Evolutionary conservation across 208 protist genomes (phyloP).

Genomic region (Leishmania arabica): DNA sequence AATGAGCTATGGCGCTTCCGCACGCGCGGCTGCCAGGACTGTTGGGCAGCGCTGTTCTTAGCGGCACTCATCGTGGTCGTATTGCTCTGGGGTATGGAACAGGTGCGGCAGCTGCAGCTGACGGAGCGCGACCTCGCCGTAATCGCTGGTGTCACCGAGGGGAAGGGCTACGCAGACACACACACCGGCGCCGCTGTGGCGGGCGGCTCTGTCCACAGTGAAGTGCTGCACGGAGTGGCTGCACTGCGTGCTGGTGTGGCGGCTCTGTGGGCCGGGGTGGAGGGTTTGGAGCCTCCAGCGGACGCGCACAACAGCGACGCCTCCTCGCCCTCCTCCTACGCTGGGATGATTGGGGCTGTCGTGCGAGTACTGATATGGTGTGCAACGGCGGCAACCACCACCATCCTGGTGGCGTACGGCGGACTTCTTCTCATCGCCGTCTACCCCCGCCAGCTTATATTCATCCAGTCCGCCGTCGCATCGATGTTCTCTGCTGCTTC

Average conservation of each 20-base stretch:
- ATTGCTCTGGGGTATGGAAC: conserved; percentile 39
- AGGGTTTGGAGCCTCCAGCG: background rate
- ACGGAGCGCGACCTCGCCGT: conserved; percentile 30
- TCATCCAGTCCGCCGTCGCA: conserved; percentile 24
- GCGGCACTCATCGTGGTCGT: conserved; percentile 29
- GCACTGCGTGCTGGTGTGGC: conserved; percentile 25
- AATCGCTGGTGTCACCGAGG: conserved; percentile 20
- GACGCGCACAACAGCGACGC: background rate
- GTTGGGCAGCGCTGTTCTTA: conserved; percentile 59
- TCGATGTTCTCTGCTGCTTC: conserved; percentile 31
- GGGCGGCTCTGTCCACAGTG: background rate
- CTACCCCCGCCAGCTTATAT: conserved; percentile 34
- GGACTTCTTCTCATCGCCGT: conserved; percentile 29
- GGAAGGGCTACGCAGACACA: conserved; percentile 5
- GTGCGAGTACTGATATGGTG: conserved; percentile 12
- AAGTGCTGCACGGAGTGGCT: conserved; percentile 1
- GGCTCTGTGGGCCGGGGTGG: conserved; percentile 19
- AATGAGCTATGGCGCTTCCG: conserved; percentile 75
- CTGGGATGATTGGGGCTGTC: background rate
- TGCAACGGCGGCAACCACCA: conserved; percentile 11
- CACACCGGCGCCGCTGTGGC: background rate
- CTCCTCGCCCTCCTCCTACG: background rate
- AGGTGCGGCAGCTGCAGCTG: conserved; percentile 48
- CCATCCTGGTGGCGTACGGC: conserved; percentile 22
- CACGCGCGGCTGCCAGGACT: conserved; percentile 55